These are phyloP conservation scores for Hirsutella thompsonii DNA, from an alignment of 2,329 filamentous ascomycete genomes.

Conservation along the genomic window DNA sequence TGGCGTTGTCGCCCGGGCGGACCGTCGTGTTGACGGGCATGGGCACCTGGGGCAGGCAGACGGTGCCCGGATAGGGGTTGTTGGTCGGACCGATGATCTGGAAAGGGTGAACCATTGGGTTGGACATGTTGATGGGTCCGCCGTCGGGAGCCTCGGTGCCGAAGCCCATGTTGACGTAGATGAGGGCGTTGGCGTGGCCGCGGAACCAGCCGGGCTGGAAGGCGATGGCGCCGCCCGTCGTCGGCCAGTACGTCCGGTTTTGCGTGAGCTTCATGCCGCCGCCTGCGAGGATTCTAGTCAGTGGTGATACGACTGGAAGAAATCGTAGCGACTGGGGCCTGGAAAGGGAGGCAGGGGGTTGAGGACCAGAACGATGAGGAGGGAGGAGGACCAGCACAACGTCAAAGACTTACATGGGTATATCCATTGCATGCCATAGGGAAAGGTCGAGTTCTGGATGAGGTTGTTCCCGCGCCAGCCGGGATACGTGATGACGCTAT, in stretches of 20 bases:
- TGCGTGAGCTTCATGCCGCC: slow-evolving; percentile 65
- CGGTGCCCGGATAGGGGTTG: slow-evolving; percentile 71
- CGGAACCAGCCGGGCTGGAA: slow-evolving; percentile 95
- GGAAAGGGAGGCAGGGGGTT: no score
- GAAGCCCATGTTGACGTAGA: slow-evolving; percentile 87
- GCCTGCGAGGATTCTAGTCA: slow-evolving; percentile 35
- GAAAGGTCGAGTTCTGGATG: slow-evolving; percentile 62
- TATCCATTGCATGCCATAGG: slow-evolving; percentile 89
- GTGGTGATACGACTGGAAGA: no score
- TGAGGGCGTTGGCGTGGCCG: slow-evolving; percentile 67
- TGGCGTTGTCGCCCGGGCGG: slow-evolving; percentile 74
- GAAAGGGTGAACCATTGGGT: slow-evolving; percentile 68
- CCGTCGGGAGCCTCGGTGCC: slow-evolving; percentile 51
- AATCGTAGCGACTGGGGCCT: no score
- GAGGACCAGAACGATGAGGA: neutral
- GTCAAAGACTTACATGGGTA: slow-evolving; percentile 64
- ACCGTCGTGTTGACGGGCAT: slow-evolving; percentile 60
- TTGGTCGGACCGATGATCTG: slow-evolving; percentile 73
- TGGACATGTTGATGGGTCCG: slow-evolving; percentile 76
- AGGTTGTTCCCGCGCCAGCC: slow-evolving; percentile 82
- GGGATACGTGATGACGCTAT: slow-evolving; percentile 76
- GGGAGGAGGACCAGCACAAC: neutral
- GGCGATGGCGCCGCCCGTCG: slow-evolving; percentile 72
- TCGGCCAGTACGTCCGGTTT: slow-evolving; percentile 89
- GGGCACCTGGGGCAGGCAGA: slow-evolving; percentile 84